Conservation (phyloP, 495 filamentous ascomycete genomes). For the Rostrohypoxylon terebratum region DNA sequence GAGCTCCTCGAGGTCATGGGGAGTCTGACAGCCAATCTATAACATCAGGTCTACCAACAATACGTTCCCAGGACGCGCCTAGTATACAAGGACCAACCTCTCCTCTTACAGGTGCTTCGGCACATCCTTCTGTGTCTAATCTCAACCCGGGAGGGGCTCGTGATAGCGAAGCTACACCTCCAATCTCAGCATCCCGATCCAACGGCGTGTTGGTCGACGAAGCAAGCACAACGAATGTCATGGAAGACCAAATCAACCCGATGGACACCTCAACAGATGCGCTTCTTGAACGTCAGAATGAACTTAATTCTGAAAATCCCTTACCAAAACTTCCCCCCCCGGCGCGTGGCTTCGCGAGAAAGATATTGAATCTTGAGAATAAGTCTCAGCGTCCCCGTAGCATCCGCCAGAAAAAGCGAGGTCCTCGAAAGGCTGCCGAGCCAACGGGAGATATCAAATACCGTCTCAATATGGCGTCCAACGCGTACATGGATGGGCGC, state of each 20-base stretch:
- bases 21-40: background rate
- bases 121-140: background rate
- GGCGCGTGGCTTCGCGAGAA: slow-evolving; percentile 27
- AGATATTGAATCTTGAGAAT: slow-evolving; percentile 22
- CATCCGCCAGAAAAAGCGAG: slow-evolving; percentile 53
- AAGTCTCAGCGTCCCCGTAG: slow-evolving; percentile 30
- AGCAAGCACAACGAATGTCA: background rate
- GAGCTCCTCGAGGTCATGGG: background rate
- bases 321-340: slow-evolving; percentile 28
- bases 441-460: slow-evolving; percentile 80
- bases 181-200: background rate
- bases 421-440: slow-evolving; percentile 77
- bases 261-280: slow-evolving; percentile 34
- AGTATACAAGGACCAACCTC: background rate
- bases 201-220: background rate
- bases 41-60: slow-evolving; percentile 1
- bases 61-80: background rate
- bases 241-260: slow-evolving; percentile 20
- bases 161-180: background rate
- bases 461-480: slow-evolving; percentile 74
- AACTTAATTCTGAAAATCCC: slow-evolving; percentile 32
- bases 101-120: background rate
- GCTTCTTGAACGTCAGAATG: slow-evolving; percentile 40
- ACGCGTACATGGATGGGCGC: slow-evolving; percentile 74
- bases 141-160: background rate